Conservation (phyloP, 441 rosid genomes). For the Cnidoscolus chayamansa region DNA sequence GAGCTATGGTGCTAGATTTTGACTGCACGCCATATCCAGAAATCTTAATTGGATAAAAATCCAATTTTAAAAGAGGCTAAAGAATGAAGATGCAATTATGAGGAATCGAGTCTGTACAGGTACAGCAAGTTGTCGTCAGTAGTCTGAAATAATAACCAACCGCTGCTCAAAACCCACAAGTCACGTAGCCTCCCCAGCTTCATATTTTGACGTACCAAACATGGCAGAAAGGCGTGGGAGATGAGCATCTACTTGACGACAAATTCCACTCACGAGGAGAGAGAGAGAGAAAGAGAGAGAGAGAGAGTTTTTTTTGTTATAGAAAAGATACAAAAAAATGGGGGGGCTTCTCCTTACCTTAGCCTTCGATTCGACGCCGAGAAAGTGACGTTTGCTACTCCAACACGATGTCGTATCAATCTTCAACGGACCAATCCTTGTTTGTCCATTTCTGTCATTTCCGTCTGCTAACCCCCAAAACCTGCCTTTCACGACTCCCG, state of each 20-base stretch:
- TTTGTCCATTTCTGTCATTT: conserved; percentile 19
- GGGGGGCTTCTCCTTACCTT: no score
- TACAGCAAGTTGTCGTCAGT: no score
- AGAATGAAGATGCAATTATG: no score
- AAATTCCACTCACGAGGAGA: conserved; percentile 24
- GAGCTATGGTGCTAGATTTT: background rate
- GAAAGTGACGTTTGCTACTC: background rate
- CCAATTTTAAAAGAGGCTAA: no score
- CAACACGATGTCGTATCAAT: background rate
- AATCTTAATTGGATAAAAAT: no score
- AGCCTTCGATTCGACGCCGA: background rate
- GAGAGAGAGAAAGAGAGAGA: background rate
- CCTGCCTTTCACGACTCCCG: conserved; percentile 27
- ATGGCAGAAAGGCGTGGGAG: background rate
- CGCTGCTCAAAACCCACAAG: no score
- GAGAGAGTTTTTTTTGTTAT: no score
- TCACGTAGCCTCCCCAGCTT: no score
- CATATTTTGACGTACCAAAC: conserved; percentile 2
- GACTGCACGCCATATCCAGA: background rate
- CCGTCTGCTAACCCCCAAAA: background rate
- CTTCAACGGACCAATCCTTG: no score
- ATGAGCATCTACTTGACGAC: background rate
- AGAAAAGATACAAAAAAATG: no score
- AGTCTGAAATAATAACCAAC: no score
- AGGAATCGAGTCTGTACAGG: no score